Percentiles rank a stretch among this genome's conserved stretches.
phyloP scores from a whole-genome alignment of 2,329 filamentous ascomycete species.

The Venturiaceae sp. region DNA sequence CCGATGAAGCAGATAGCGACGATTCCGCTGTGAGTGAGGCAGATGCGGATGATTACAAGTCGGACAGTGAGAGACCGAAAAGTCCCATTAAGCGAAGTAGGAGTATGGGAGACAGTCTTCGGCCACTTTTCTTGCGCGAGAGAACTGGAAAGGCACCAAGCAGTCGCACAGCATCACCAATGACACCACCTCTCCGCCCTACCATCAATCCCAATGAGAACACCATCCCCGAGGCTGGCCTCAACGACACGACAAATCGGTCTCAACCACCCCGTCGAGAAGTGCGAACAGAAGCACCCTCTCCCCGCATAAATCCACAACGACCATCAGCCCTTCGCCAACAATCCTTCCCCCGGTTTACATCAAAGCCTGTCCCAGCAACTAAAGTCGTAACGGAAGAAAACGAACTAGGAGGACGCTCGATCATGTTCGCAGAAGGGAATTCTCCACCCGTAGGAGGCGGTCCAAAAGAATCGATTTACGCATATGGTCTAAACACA shows the following conservation, averaged over 20 bases:
- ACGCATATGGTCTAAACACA: no score
- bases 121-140: neutral
- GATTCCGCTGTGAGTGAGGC: slow-evolving; percentile 14
- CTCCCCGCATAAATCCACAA: neutral
- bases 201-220: neutral
- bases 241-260: neutral
- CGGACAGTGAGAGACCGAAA: neutral
- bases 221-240: neutral
- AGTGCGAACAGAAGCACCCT: neutral
- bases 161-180: neutral
- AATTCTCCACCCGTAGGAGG: slow-evolving; percentile 12
- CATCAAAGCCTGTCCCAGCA: slow-evolving; percentile 62
- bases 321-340: slow-evolving; percentile 44
- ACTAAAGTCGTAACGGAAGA: slow-evolving; percentile 49
- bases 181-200: neutral
- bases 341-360: slow-evolving; percentile 54
- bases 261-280: neutral
- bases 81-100: neutral
- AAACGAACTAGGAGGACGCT: slow-evolving; percentile 51
- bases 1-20: slow-evolving; percentile 15
- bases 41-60: slow-evolving; percentile 4
- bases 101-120: slow-evolving; percentile 1
- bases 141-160: slow-evolving; percentile 12
- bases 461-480: neutral
- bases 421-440: slow-evolving; percentile 63